Evolutionary conservation across 1,284 basidiomycete genomes (phyloP).

Genomic region (Marasmius oreades): DNA sequence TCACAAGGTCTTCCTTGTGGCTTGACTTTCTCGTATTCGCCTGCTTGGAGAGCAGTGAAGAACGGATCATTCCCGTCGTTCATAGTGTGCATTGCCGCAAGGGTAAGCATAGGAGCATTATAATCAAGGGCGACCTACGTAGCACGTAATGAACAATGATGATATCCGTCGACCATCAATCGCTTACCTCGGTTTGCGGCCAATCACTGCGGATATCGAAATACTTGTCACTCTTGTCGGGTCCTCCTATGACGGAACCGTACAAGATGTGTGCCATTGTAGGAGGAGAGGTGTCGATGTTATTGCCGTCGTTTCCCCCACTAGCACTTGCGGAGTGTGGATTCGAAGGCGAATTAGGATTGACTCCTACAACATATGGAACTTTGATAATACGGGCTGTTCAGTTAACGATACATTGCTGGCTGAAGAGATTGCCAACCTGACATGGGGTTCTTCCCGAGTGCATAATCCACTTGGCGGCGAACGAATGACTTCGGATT

Average conservation of each 20-base stretch:
- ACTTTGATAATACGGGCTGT: conserved; percentile 30
- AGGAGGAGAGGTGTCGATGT: conserved; percentile 72
- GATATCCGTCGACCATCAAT: background rate
- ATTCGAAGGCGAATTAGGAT: conserved; percentile 87
- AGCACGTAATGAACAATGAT: conserved; percentile 18
- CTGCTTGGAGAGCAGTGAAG: conserved; percentile 67
- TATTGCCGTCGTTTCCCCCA: conserved; percentile 67
- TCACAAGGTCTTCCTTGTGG: conserved; percentile 77
- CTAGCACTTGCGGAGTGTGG: conserved; percentile 87
- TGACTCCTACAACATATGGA: conserved; percentile 80
- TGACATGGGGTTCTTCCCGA: conserved; percentile 87
- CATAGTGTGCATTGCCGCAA: conserved; percentile 72
- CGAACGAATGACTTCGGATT: conserved; percentile 52
- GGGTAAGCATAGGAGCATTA: conserved; percentile 81
- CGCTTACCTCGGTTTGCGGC: conserved; percentile 68
- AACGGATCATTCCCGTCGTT: conserved; percentile 74
- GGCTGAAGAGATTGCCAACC: conserved; percentile 32
- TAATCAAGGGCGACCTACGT: conserved; percentile 73
- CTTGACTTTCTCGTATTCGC: conserved; percentile 58
- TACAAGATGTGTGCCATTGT: conserved; percentile 77
- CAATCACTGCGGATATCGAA: conserved; percentile 85
- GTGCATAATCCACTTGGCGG: conserved; percentile 74
- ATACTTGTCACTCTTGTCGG: conserved; percentile 71
- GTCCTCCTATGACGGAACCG: conserved; percentile 87
- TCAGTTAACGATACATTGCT: background rate